Evolutionary conservation across 2,329 filamentous ascomycete species (phyloP), one percentile per base, ranked within the genome.

Genomic region (Eurotiales sp.): DNA sequence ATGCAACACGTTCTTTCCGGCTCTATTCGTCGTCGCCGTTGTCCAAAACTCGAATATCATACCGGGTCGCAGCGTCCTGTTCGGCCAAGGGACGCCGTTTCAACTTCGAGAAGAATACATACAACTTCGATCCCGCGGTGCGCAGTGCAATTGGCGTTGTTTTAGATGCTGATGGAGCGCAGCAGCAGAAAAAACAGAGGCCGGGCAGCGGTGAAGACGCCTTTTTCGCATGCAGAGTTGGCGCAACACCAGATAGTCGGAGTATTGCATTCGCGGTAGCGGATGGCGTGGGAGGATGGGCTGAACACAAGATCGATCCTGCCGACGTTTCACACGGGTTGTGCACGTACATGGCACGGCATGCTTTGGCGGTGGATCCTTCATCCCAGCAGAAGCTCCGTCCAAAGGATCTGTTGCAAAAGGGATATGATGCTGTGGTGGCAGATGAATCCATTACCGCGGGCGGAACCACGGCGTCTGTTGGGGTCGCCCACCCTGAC

Each of bases 271-370:
- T 99, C 59, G 93, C 90, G 15, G 82, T 99, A 21, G 90, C 91
- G 48, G 93, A 99, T 67, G 93, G 93, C 10, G 93, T 99, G 0
- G 93, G 93, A 43, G 93, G 93, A 30, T 99, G 93, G 91, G 83
- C 87, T 56, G 88, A 96, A 61, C 92, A 87, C 34, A 90, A 90
- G 40, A 86, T 99, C 47, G 91, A 99, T 64, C 91, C 93, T 8
- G 90, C 90, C 23, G 89, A 96, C 71, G 97, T 97, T 71, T 93
- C 92, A 3, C 92, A 97, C 67, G 88, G 87, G 36, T 77, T 99
- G 54, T 97, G 93, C 76, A 85, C 90, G 61, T 88, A 95, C 70
- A 97, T 97, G 90, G 89, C 90, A 2, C 78, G 84, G 46, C 82
- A 82, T 11, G 88, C 90, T 14, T 77, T 84, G 64, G 76, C 80